Percentiles rank a stretch among this genome's conserved stretches.
These are phyloP conservation scores for Penicillium soppii DNA, from an alignment of 495 filamentous ascomycete species.

Conservation along the genomic window DNA sequence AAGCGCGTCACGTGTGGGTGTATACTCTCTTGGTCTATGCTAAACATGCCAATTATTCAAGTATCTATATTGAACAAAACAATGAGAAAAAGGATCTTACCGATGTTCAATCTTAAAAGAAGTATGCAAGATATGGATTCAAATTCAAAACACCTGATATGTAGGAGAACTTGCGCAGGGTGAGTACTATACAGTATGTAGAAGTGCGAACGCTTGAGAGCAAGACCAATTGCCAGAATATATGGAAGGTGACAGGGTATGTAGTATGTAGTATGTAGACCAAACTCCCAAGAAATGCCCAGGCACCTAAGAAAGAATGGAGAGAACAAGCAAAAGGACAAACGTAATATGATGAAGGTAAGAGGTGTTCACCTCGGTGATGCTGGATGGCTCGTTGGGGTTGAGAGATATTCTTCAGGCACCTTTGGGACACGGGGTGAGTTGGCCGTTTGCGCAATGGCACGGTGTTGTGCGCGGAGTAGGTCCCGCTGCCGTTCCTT, in stretches of 20 bases:
- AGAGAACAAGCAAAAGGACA: neutral
- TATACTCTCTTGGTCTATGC: neutral
- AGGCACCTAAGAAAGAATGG: conserved; percentile 4
- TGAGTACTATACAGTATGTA: conserved; percentile 20
- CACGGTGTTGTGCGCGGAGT: conserved; percentile 51
- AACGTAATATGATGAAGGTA: neutral
- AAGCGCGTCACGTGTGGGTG: conserved; percentile 10
- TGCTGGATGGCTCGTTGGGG: conserved; percentile 39
- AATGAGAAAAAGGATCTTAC: too few relatives aligned
- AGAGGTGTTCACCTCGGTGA: conserved; percentile 30
- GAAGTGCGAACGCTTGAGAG: conserved; percentile 2
- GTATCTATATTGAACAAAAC: too few relatives aligned
- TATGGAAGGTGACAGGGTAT: conserved; percentile 15
- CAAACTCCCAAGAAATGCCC: conserved; percentile 27
- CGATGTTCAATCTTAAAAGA: too few relatives aligned
- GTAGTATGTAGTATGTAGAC: conserved; percentile 13
- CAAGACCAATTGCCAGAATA: conserved; percentile 2
- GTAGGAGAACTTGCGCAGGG: neutral
- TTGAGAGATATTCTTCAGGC: conserved; percentile 52
- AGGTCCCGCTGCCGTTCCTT: conserved; percentile 61
- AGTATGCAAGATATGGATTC: neutral
- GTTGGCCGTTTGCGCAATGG: conserved; percentile 38
- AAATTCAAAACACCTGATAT: conserved; percentile 1
- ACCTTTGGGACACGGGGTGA: conserved; percentile 66
- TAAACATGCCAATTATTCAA: neutral